Base-by-base conservation (phyloP, 1,284 basidiomycete species). In the Apiotrichum porosum region DNA sequence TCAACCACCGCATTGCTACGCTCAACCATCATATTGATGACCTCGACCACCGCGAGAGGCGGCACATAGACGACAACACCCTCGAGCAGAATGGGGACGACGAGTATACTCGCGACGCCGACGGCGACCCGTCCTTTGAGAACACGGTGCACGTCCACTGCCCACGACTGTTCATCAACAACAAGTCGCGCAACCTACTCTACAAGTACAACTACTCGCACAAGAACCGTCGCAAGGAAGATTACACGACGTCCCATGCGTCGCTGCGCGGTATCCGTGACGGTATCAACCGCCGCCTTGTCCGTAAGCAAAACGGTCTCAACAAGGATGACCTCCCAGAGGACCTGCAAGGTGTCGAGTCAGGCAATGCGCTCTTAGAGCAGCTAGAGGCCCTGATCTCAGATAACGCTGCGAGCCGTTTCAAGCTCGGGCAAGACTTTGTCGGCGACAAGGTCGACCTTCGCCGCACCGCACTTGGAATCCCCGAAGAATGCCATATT, bases 131-230 rank as follows among this genome's bases (percentile, higher is more conserved):
- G 13, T 22, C 44, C 3, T 70, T 95, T 70, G 84, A 88, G 67
- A 88, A 94, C 60, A 90, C 93, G 18, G 88, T 91, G 65, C 86
- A 95, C 63, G 79, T 93, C 10, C 91, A 97, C 73, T 86, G 83
- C 54, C 92, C 91, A 0, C 85, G 84, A 42, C 79, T 95, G 37
- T 84, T 84, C 64, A 79, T 92, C 74, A 86, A 86, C 63, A 86
- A 85, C 65, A 77, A 80, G 15, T 84, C 85, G 14, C 83, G 91
- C 51, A 83, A 88, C 70, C 81, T 94, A 51, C 77, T 94, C 66
- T 81, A 88, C 73, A 86, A 88, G 68, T 97, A 97, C 72, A 92
- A 91, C 68, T 86, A 88, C 66, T 87, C 86, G 62, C 88, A 85
- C 38, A 79, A 83, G 38, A 79, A 83, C 42, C 80, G 85, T 57